phyloP scores from a whole-genome alignment of 345 rosid genomes.

The Bruguiera sexangula region DNA sequence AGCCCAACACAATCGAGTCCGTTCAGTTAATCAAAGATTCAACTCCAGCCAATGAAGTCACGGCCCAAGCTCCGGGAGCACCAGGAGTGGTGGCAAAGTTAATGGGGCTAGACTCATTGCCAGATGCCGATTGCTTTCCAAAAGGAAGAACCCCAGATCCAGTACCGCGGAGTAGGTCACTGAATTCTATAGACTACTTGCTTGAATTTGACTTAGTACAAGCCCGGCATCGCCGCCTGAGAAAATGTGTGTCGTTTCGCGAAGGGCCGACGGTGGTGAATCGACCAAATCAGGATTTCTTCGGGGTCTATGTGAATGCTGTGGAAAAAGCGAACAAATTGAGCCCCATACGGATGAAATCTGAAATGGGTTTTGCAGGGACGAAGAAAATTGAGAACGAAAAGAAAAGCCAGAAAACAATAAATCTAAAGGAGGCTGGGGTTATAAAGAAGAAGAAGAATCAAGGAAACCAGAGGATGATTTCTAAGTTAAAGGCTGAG shows the following conservation, averaged over 20 bases:
- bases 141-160: constrained; percentile 35
- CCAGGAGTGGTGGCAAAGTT: constrained; percentile 78
- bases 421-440: constrained; percentile 2
- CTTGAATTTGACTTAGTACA: constrained; percentile 36
- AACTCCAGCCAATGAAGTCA: background rate
- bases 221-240: constrained; percentile 50
- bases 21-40: constrained; percentile 22
- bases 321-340: constrained; percentile 29
- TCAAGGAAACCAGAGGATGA: constrained; percentile 31
- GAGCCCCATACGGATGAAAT: constrained; percentile 27
- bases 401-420: constrained; percentile 9
- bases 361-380: constrained; percentile 27
- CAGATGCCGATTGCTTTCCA: constrained; percentile 41
- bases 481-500: constrained; percentile 1
- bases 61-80: constrained; percentile 20
- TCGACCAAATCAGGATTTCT: constrained; percentile 39
- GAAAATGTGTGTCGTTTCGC: constrained; percentile 74
- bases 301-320: constrained; percentile 45
- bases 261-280: constrained; percentile 31
- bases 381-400: background rate
- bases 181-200: constrained; percentile 79
- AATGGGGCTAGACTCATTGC: constrained; percentile 76
- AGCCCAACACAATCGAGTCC: constrained; percentile 15
- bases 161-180: constrained; percentile 69
- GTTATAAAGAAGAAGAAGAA: constrained; percentile 28